Evolutionary conservation across 495 filamentous ascomycete species (phyloP).

Genomic region (Aspergillus olivimuriae): DNA sequence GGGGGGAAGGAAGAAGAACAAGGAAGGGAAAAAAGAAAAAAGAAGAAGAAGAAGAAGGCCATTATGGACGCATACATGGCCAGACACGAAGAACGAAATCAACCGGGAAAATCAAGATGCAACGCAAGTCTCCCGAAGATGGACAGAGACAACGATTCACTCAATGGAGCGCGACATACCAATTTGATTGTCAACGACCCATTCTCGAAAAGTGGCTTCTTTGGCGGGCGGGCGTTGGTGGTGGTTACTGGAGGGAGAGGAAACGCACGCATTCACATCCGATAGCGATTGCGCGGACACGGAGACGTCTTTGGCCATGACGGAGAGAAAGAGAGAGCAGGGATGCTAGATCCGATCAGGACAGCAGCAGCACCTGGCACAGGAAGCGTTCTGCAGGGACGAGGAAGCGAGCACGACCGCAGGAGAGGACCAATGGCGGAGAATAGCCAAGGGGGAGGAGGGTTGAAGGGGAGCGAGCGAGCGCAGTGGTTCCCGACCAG

Average conservation of each 20-base stretch:
- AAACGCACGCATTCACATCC: slow-evolving; percentile 41
- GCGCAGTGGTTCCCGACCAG: slow-evolving; percentile 15
- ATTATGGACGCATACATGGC: too few relatives aligned
- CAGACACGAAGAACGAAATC: too few relatives aligned
- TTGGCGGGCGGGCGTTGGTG: slow-evolving; percentile 23
- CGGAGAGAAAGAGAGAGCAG: not conserved
- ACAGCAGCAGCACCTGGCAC: slow-evolving; percentile 13
- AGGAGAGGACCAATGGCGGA: too few relatives aligned
- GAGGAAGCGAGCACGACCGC: too few relatives aligned
- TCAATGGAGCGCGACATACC: slow-evolving; percentile 26
- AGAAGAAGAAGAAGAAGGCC: not conserved
- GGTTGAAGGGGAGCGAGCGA: not conserved
- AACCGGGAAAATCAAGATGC: not conserved
- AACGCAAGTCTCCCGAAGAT: not conserved
- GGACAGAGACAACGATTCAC: not conserved
- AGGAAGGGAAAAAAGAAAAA: not conserved
- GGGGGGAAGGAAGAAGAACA: not conserved
- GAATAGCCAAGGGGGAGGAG: too few relatives aligned
- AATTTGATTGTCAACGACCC: slow-evolving; percentile 48
- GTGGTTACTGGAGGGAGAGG: slow-evolving; percentile 28
- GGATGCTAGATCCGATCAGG: slow-evolving; percentile 3
- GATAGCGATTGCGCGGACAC: slow-evolving; percentile 22
- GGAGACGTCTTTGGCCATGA: slow-evolving; percentile 31
- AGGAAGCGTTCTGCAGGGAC: too few relatives aligned
- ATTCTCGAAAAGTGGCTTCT: slow-evolving; percentile 45